Evolutionary conservation across 495 filamentous ascomycete genomes (phyloP).

Genomic region (Aspergillus ellipticus): DNA sequence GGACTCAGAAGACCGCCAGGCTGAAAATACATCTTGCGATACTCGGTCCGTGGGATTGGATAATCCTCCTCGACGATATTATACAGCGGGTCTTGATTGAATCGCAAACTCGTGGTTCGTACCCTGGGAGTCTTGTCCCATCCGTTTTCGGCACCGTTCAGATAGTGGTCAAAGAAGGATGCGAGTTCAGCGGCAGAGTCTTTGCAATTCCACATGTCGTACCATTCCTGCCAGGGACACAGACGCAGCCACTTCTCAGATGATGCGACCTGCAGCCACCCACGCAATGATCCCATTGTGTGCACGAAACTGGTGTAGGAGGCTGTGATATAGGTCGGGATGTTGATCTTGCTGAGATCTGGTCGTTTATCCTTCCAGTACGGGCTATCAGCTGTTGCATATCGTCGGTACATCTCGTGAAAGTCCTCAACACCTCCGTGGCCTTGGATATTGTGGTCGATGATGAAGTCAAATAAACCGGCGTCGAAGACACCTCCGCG

Average conservation of each 20-base stretch:
- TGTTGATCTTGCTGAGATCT: slow-evolving; percentile 19
- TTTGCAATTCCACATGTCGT: slow-evolving; percentile 29
- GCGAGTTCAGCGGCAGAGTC: slow-evolving; percentile 26
- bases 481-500: slow-evolving; percentile 31
- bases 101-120: slow-evolving; percentile 23
- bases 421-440: slow-evolving; percentile 31
- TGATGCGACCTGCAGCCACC: slow-evolving; percentile 24
- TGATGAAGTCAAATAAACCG: slow-evolving; percentile 28
- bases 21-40: slow-evolving; percentile 25
- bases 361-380: slow-evolving; percentile 32
- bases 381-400: slow-evolving; percentile 13
- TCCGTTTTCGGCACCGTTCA: slow-evolving; percentile 35
- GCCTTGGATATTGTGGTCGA: slow-evolving; percentile 27
- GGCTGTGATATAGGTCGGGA: slow-evolving; percentile 27
- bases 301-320: slow-evolving; percentile 32
- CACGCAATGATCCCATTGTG: slow-evolving; percentile 34
- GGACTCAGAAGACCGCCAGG: slow-evolving; percentile 4
- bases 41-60: slow-evolving; percentile 29
- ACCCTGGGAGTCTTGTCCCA: slow-evolving; percentile 41
- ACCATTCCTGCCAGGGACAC: slow-evolving; percentile 39
- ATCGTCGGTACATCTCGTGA: slow-evolving; percentile 25
- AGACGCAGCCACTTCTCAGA: slow-evolving; percentile 29
- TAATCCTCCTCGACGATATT: slow-evolving; percentile 26
- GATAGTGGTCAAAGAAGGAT: slow-evolving; percentile 37
- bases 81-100: slow-evolving; percentile 19